These are phyloP conservation scores for Leonotis leonurus DNA, from an alignment of 257 asterid species.

Conservation along the genomic window DNA sequence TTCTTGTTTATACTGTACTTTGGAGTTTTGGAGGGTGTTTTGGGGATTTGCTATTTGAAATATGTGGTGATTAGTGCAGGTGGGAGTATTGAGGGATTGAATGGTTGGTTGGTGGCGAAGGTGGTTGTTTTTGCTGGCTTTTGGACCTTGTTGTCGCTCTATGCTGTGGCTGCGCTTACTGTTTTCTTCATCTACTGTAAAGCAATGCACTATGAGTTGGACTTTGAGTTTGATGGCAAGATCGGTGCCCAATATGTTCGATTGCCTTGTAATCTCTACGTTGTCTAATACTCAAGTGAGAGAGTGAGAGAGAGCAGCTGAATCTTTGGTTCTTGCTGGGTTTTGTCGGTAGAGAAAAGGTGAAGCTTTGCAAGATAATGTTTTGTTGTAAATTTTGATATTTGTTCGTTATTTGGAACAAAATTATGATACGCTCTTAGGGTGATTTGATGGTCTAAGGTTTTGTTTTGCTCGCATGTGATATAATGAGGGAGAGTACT, in stretches of 20 bases:
- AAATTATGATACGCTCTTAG: neutral
- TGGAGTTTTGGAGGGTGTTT: constrained; percentile 18
- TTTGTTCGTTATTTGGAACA: neutral
- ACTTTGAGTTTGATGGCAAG: constrained; percentile 47
- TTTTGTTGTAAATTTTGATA: neutral
- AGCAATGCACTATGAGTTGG: constrained; percentile 47
- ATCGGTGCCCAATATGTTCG: constrained; percentile 35
- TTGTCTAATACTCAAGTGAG: neutral
- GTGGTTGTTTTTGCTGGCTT: constrained; percentile 29
- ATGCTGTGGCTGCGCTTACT: constrained; percentile 29
- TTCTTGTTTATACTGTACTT: constrained; percentile 23
- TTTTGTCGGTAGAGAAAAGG: neutral
- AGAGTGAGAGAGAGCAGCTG: neutral
- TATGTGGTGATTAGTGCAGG: constrained; percentile 15
- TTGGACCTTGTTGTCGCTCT: constrained; percentile 35
- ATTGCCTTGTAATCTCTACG: constrained; percentile 31
- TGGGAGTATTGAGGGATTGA: neutral
- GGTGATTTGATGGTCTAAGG: neutral
- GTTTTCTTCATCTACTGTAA: constrained; percentile 61
- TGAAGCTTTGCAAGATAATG: neutral
- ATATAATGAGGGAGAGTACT: neutral
- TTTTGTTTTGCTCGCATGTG: neutral
- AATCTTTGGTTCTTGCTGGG: neutral
- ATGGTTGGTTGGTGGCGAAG: no score
- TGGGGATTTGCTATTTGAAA: constrained; percentile 26